A percentile compares a stretch with the other conserved stretches of the same genome.
Evolutionary conservation across 805 yeast genomes (phyloP).

Genomic region (Isabelozyma pseudorhagii): DNA sequence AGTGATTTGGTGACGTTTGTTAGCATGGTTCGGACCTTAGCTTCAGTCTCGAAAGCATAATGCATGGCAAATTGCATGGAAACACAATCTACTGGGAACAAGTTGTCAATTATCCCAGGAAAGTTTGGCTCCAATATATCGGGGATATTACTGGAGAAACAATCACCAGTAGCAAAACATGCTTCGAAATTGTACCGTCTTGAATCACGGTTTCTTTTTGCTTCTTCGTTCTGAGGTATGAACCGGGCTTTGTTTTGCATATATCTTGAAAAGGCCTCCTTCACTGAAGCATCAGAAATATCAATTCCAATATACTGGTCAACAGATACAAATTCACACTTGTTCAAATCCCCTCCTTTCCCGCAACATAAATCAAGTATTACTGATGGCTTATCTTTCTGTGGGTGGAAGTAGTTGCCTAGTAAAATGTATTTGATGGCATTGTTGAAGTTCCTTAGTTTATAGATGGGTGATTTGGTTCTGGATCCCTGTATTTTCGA

Average conservation of each 20-base stretch:
- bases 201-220: constrained; percentile 23
- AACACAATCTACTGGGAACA: constrained; percentile 83
- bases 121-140: constrained; percentile 62
- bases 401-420: constrained; percentile 56
- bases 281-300: constrained; percentile 82
- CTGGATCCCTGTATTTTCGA: constrained; percentile 61
- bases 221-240: constrained; percentile 20
- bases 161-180: constrained; percentile 89
- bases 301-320: constrained; percentile 87
- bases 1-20: constrained; percentile 74
- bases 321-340: constrained; percentile 75
- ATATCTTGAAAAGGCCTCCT: constrained; percentile 80
- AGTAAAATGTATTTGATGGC: constrained; percentile 85
- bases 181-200: constrained; percentile 66
- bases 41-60: constrained; percentile 88
- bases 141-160: constrained; percentile 70
- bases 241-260: constrained; percentile 45
- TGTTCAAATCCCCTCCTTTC: constrained; percentile 94
- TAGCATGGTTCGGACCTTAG: constrained; percentile 68
- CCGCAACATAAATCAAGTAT: constrained; percentile 93
- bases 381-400: constrained; percentile 29
- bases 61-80: constrained; percentile 92
- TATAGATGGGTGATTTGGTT: constrained; percentile 76
- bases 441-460: constrained; percentile 85
- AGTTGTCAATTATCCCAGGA: constrained; percentile 53